A percentile compares a stretch with the other conserved stretches of the same genome.
Conservation (phyloP, 2,329 filamentous ascomycete species). For the Periconia sp. region DNA sequence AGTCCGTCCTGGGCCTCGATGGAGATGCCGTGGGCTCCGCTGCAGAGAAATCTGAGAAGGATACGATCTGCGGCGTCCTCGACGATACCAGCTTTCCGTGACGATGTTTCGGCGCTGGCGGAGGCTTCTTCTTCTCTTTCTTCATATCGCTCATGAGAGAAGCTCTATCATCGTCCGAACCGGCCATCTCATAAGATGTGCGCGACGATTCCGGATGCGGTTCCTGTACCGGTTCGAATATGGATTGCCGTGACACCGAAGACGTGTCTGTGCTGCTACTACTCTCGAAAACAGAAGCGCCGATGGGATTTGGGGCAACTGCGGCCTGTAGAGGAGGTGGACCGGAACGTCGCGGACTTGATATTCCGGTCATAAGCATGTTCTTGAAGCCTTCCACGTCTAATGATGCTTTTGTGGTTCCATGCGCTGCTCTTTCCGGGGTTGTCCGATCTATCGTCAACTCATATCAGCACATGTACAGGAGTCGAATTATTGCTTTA, state of each 20-base stretch:
- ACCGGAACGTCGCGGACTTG: slow-evolving; percentile 45
- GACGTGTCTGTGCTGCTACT: slow-evolving; percentile 65
- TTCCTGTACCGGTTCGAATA: slow-evolving; percentile 59
- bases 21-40: slow-evolving; percentile 27
- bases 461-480: slow-evolving; percentile 5
- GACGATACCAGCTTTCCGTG: slow-evolving; percentile 76
- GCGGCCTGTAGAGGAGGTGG: slow-evolving; percentile 28
- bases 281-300: slow-evolving; percentile 44
- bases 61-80: slow-evolving; percentile 48
- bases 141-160: slow-evolving; percentile 31
- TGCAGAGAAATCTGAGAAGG: slow-evolving; percentile 40
- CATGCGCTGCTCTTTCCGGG: slow-evolving; percentile 28
- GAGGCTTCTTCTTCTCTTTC: slow-evolving; percentile 72
- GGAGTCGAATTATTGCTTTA: not conserved
- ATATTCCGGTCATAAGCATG: slow-evolving; percentile 75
- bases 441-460: slow-evolving; percentile 27
- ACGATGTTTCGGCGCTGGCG: slow-evolving; percentile 69
- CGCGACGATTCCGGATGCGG: slow-evolving; percentile 58
- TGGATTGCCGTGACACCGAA: slow-evolving; percentile 64
- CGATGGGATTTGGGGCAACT: slow-evolving; percentile 27
- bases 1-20: slow-evolving; percentile 39
- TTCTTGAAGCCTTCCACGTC: slow-evolving; percentile 82
- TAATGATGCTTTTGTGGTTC: slow-evolving; percentile 55
- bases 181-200: slow-evolving; percentile 64
- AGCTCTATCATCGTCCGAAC: slow-evolving; percentile 56